These are phyloP conservation scores for Bombardia bombarda DNA, from an alignment of 495 filamentous ascomycete genomes.

Conservation along the genomic window DNA sequence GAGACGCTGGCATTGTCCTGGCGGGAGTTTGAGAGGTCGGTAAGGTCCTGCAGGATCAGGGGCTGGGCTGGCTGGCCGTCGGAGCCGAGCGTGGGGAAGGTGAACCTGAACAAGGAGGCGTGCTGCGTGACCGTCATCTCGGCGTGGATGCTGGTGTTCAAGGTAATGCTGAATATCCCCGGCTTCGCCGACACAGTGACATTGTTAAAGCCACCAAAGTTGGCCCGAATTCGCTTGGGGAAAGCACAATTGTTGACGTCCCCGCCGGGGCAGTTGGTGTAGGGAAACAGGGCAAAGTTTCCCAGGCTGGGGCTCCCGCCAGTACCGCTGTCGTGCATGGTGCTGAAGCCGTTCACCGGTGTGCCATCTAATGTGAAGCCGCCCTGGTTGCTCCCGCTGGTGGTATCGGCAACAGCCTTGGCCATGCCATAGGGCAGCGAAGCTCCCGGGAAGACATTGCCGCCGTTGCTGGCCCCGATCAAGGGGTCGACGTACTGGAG, in stretches of 20 bases:
- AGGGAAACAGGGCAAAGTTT: constrained; percentile 68
- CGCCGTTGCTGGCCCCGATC: constrained; percentile 53
- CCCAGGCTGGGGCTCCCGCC: constrained; percentile 62
- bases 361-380: constrained; percentile 62
- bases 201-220: constrained; percentile 33
- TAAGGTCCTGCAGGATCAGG: constrained; percentile 57
- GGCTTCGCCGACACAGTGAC: constrained; percentile 50
- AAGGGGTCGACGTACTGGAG: constrained; percentile 45
- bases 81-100: constrained; percentile 40
- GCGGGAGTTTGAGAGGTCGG: constrained; percentile 56
- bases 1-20: constrained; percentile 52
- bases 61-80: constrained; percentile 41
- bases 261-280: constrained; percentile 55
- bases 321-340: constrained; percentile 65
- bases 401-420: constrained; percentile 68
- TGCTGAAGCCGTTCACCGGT: constrained; percentile 57
- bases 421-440: constrained; percentile 70
- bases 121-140: constrained; percentile 65
- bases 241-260: constrained; percentile 58
- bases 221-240: constrained; percentile 36
- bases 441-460: constrained; percentile 71
- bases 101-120: constrained; percentile 62
- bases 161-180: constrained; percentile 57
- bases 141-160: constrained; percentile 49
- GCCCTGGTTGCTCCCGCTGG: constrained; percentile 56